These are phyloP conservation scores for Fusarium tanahbumbuense DNA, from an alignment of 2,329 filamentous ascomycete species.

Conservation along the genomic window DNA sequence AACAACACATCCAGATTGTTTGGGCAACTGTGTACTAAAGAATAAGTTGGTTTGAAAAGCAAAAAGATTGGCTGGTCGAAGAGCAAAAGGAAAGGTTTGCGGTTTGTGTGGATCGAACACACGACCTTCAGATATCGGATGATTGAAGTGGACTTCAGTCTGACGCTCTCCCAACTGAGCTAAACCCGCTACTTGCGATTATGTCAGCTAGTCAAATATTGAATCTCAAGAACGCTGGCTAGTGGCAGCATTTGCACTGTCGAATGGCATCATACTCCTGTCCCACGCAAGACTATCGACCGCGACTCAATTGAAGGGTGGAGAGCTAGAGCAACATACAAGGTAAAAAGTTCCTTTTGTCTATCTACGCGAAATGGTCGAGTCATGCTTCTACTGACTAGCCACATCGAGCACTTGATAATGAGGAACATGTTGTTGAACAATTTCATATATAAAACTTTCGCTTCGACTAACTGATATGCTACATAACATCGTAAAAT, in stretches of 20 bases:
- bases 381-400: too few species aligned
- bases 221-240: accelerated
- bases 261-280: neutral
- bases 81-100: neutral
- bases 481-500: neutral
- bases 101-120: conserved; percentile 37
- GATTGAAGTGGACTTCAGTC: conserved; percentile 32
- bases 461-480: neutral
- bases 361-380: accelerated
- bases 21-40: too few species aligned
- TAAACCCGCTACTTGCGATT: conserved; percentile 17
- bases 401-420: accelerated
- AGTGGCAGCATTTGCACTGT: accelerated
- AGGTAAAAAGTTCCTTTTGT: accelerated
- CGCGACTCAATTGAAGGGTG: accelerated
- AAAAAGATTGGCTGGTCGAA: neutral
- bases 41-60: too few species aligned
- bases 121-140: conserved; percentile 30
- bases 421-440: neutral
- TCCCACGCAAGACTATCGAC: neutral
- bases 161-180: conserved; percentile 38
- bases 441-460: neutral
- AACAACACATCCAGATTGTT: too few species aligned
- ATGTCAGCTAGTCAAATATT: neutral
- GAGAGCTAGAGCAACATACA: accelerated